phyloP scores from a whole-genome alignment of 495 filamentous ascomycete species.

The Chaetomium fimeti region DNA sequence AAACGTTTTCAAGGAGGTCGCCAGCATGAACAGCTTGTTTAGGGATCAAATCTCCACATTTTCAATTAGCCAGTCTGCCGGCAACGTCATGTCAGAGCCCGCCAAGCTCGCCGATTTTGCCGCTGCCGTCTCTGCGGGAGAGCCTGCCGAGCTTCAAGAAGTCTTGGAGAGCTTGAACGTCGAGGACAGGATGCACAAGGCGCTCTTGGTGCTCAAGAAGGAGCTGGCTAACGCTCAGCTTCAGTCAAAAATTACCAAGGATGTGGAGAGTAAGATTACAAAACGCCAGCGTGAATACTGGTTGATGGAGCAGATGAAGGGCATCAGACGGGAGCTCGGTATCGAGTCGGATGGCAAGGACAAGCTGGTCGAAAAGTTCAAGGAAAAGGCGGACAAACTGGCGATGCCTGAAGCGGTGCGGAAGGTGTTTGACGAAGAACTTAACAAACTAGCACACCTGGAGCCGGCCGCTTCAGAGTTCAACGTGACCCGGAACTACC shows the following conservation, averaged over 20 bases:
- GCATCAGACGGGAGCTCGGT: conserved; percentile 91
- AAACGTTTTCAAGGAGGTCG: conserved; percentile 97
- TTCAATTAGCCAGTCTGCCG: conserved; percentile 88
- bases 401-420: conserved; percentile 96
- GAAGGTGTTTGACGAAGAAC: conserved; percentile 96
- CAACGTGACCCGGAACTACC: conserved; percentile 98
- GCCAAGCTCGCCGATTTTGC: conserved; percentile 96
- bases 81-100: conserved; percentile 92
- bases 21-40: conserved; percentile 89
- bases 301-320: conserved; percentile 99
- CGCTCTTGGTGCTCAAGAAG: conserved; percentile 89
- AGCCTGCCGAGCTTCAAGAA: conserved; percentile 87
- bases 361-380: conserved; percentile 95
- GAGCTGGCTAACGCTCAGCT: conserved; percentile 97
- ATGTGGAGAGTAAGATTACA: conserved; percentile 96
- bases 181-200: conserved; percentile 85
- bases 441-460: conserved; percentile 92
- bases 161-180: conserved; percentile 87
- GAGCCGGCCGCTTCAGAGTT: conserved; percentile 96
- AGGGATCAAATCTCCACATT: conserved; percentile 96
- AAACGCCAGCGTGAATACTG: conserved; percentile 98
- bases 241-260: conserved; percentile 95
- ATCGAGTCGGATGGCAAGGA: conserved; percentile 98
- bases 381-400: conserved; percentile 88
- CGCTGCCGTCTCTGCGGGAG: conserved; percentile 87